phyloP scores from a whole-genome alignment of 2,329 filamentous ascomycete species.

The Fusarium circinatum region DNA sequence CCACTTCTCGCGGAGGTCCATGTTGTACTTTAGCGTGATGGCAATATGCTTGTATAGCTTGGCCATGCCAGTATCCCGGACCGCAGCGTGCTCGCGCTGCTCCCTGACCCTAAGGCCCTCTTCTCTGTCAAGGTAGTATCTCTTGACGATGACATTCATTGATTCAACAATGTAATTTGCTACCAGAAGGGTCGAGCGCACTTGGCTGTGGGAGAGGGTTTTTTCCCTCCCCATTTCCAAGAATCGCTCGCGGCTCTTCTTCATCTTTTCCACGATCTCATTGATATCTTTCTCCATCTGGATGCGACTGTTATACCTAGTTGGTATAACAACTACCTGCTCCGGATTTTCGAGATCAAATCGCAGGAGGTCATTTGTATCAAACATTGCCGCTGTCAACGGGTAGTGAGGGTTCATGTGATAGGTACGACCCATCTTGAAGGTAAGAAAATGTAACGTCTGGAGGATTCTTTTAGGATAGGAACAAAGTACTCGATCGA shows the following conservation, averaged over 20 bases:
- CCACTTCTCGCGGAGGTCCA: neutral
- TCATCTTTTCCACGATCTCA: neutral
- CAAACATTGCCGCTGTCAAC: neutral
- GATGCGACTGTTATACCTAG: neutral
- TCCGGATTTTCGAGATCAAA: neutral
- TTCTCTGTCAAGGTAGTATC: constrained; percentile 12
- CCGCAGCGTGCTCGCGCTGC: neutral
- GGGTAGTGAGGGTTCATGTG: neutral
- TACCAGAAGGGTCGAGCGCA: neutral
- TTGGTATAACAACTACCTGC: accelerated
- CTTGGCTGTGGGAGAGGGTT: neutral
- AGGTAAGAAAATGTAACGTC: neutral
- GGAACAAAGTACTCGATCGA: neutral
- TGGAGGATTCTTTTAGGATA: neutral
- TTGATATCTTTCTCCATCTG: neutral
- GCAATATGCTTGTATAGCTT: neutral
- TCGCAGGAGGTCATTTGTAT: accelerated
- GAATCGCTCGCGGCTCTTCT: neutral
- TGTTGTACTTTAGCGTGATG: neutral
- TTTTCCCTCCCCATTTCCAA: neutral
- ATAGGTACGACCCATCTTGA: neutral
- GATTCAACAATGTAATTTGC: neutral
- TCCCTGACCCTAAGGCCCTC: constrained; percentile 11
- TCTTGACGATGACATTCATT: neutral
- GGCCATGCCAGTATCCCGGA: neutral